Percentiles rank a stretch among this genome's conserved stretches.
These are phyloP conservation scores for Rutstroemia sp. DNA, from an alignment of 2,329 filamentous ascomycete species.

Conservation along the genomic window DNA sequence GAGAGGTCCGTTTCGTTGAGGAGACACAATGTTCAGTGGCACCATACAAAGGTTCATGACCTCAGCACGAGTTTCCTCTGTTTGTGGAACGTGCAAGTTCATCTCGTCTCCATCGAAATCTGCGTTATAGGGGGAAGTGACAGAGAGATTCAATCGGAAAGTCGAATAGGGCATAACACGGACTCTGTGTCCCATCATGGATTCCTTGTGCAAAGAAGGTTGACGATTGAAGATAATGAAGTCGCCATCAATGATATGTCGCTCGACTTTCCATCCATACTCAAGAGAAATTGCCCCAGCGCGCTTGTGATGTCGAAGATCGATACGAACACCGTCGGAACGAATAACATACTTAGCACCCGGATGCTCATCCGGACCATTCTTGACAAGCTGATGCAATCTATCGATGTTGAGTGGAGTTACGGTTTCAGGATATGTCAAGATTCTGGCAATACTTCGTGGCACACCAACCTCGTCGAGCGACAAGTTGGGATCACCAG, in stretches of 20 bases:
- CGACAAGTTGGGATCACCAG: constrained; percentile 92
- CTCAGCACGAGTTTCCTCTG: constrained; percentile 92
- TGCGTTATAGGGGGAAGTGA: constrained; percentile 98
- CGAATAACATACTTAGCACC: constrained; percentile 96
- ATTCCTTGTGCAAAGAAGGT: constrained; percentile 97
- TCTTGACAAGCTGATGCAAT: constrained; percentile 80
- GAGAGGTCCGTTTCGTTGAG: constrained; percentile 89
- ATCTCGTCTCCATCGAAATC: constrained; percentile 99
- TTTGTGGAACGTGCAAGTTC: constrained; percentile 99
- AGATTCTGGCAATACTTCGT: constrained; percentile 79
- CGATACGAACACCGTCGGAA: constrained; percentile 87
- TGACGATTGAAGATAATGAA: constrained; percentile 99
- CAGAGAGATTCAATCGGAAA: constrained; percentile 93
- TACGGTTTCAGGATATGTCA: constrained; percentile 96
- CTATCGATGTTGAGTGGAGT: constrained; percentile 97
- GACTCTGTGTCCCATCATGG: constrained; percentile 99
- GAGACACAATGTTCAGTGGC: constrained; percentile 96
- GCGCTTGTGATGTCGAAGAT: constrained; percentile 86
- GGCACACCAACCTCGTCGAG: constrained; percentile 97
- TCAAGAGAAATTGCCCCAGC: constrained; percentile 76
- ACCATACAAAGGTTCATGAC: constrained; percentile 93
- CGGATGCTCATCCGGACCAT: constrained; percentile 90
- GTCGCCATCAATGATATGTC: constrained; percentile 91
- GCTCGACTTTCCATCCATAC: constrained; percentile 98
- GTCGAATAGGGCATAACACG: constrained; percentile 98